Evolutionary conservation across 1,139 yeast genomes (phyloP).

Genomic region (Hansenula sp.): DNA sequence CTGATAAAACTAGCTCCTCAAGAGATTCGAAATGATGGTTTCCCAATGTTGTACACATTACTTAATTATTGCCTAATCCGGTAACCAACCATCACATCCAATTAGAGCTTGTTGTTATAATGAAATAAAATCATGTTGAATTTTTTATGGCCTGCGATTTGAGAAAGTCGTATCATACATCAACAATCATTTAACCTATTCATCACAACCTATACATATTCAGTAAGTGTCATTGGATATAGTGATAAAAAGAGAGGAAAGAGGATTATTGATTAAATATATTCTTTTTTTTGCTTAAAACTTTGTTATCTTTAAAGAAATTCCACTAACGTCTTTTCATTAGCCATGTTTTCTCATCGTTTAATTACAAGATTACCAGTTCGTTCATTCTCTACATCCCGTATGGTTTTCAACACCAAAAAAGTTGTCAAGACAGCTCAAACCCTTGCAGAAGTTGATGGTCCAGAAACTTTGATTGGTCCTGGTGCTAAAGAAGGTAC

Average conservation of each 20-base stretch:
- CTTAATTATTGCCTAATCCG: neutral
- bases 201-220: neutral
- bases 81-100: neutral
- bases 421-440: slow-evolving; percentile 56
- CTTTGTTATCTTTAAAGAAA: no score
- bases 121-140: neutral
- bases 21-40: neutral
- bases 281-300: no score
- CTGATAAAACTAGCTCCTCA: no score
- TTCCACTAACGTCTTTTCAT: neutral
- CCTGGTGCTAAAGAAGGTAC: slow-evolving; percentile 81
- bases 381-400: slow-evolving; percentile 39
- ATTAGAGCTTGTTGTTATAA: neutral
- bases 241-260: neutral
- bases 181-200: no score
- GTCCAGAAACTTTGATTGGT: slow-evolving; percentile 80
- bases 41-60: no score
- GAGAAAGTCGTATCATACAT: no score
- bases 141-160: no score
- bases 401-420: slow-evolving; percentile 27
- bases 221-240: neutral
- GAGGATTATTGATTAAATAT: no score
- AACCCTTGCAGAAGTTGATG: slow-evolving; percentile 71
- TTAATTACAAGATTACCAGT: slow-evolving; percentile 17
- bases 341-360: neutral